phyloP scores from a whole-genome alignment of 805 yeast genomes.

The Pichia occidentalis region DNA sequence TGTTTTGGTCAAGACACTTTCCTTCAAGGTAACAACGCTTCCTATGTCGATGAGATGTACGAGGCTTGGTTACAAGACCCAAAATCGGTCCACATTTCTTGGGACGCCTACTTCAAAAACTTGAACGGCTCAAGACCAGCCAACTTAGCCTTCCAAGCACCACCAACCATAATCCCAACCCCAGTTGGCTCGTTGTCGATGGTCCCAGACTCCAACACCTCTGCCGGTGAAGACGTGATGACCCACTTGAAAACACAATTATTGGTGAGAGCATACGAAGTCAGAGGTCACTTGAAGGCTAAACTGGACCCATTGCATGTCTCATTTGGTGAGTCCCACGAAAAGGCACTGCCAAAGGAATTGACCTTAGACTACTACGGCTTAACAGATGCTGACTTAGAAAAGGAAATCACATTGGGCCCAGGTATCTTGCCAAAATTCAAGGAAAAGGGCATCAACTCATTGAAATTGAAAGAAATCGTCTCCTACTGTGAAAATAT shows the following conservation, averaged over 20 bases:
- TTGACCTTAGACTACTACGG: constrained; percentile 89
- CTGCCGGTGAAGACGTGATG: constrained; percentile 60
- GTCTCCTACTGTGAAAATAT: constrained; percentile 71
- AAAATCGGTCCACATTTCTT: constrained; percentile 82
- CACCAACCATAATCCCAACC: constrained; percentile 82
- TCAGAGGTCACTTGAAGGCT: constrained; percentile 95
- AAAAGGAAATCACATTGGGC: constrained; percentile 80
- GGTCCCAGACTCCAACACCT: constrained; percentile 44
- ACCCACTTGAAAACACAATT: constrained; percentile 93
- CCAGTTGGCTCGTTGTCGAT: constrained; percentile 71
- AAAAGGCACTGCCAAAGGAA: constrained; percentile 64
- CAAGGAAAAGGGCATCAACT: constrained; percentile 51
- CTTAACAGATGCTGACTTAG: constrained; percentile 79
- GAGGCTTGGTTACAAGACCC: constrained; percentile 92
- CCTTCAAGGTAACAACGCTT: constrained; percentile 76
- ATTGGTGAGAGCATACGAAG: constrained; percentile 97
- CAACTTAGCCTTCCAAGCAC: constrained; percentile 75
- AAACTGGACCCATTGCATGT: constrained; percentile 93
- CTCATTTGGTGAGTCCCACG: constrained; percentile 64
- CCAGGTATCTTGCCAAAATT: constrained; percentile 97
- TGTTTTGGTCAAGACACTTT: constrained; percentile 60
- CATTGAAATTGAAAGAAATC: constrained; percentile 73
- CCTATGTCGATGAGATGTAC: constrained; percentile 97
- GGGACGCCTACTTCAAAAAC: constrained; percentile 96
- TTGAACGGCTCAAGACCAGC: constrained; percentile 65